These are phyloP conservation scores for Saccharum officinarum DNA, from an alignment of 176 grass and related monocot genomes.

Conservation along the genomic window DNA sequence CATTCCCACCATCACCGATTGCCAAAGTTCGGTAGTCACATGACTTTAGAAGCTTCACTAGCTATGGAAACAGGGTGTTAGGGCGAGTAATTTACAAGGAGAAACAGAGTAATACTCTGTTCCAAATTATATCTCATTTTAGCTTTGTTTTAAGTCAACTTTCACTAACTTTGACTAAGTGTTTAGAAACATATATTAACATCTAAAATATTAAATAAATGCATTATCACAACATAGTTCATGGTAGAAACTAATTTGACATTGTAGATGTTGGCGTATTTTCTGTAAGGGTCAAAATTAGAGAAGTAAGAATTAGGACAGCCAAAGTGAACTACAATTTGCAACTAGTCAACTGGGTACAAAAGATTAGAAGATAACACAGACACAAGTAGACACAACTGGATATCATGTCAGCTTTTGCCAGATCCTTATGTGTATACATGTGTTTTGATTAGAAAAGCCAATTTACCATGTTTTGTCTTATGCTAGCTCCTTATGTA, in stretches of 20 bases:
- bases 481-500: background rate
- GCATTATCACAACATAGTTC: background rate
- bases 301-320: background rate
- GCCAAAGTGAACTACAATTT: background rate
- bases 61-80: slow-evolving; percentile 42
- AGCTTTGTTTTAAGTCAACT: background rate
- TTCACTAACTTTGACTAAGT: background rate
- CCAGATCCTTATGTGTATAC: background rate
- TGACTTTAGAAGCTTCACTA: slow-evolving; percentile 89
- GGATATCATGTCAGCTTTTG: background rate
- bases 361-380: background rate
- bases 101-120: slow-evolving; percentile 8
- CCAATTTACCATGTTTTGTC: background rate
- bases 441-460: background rate
- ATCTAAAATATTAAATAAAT: background rate
- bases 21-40: slow-evolving; percentile 99
- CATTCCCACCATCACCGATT: slow-evolving; percentile 98
- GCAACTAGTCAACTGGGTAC: background rate
- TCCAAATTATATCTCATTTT: background rate
- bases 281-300: background rate
- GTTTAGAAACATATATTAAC: background rate
- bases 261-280: background rate
- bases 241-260: background rate
- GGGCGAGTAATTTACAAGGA: slow-evolving; percentile 1
- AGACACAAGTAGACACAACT: background rate